Conservation (phyloP, 306 rosid species). For the Citrullus colocynthis region DNA sequence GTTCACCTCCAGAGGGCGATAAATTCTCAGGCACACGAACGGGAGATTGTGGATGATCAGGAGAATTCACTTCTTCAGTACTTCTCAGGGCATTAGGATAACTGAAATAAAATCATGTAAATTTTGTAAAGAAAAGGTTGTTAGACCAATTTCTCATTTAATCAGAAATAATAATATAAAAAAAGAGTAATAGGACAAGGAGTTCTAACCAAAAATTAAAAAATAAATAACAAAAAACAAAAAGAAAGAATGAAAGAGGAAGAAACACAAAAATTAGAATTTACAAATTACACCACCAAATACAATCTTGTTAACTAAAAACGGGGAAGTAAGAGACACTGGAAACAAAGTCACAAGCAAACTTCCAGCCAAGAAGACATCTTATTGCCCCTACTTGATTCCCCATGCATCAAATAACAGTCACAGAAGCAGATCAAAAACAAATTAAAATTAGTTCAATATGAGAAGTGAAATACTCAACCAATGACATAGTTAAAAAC, state of each 20-base stretch:
- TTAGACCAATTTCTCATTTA: background rate
- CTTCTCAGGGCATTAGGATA: slow-evolving; percentile 40
- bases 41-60: slow-evolving; percentile 57
- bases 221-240: too few species aligned
- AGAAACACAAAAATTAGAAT: background rate
- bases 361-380: background rate
- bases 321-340: background rate
- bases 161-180: background rate
- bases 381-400: background rate
- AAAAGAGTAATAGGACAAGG: background rate
- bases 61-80: slow-evolving; percentile 50
- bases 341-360: background rate
- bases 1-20: slow-evolving; percentile 52
- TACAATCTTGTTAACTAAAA: background rate
- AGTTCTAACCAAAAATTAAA: background rate
- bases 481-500: slow-evolving; percentile 2
- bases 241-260: too few species aligned
- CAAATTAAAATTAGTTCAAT: background rate
- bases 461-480: background rate
- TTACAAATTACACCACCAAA: background rate
- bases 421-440: background rate
- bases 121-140: slow-evolving; percentile 6
- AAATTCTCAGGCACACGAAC: slow-evolving; percentile 33
- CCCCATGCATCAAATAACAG: background rate
- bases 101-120: slow-evolving; percentile 18